Conservation (phyloP, 768 basidiomycete genomes). For the Neoboletus brunneissimus region DNA sequence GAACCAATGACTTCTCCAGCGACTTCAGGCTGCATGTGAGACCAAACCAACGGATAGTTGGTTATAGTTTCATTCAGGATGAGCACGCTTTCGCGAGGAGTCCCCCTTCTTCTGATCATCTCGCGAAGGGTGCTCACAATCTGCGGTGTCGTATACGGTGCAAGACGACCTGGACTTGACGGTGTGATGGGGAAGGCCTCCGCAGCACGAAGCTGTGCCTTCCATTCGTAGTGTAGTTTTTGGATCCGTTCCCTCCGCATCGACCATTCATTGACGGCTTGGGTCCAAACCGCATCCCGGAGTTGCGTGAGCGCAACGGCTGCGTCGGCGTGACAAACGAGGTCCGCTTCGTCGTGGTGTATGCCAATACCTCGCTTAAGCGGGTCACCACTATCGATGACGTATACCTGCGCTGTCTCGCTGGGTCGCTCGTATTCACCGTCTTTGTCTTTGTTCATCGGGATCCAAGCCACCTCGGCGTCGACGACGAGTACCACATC, state of each 20-base stretch:
- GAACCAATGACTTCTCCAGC: constrained; percentile 53
- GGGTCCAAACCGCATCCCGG: constrained; percentile 18
- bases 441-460: constrained; percentile 39
- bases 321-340: constrained; percentile 57
- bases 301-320: constrained; percentile 52
- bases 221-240: constrained; percentile 27
- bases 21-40: constrained; percentile 51
- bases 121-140: constrained; percentile 48
- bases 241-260: constrained; percentile 17
- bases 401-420: constrained; percentile 48
- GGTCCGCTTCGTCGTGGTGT: constrained; percentile 52
- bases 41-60: constrained; percentile 53
- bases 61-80: constrained; percentile 65
- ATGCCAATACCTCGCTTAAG: constrained; percentile 49
- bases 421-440: constrained; percentile 35
- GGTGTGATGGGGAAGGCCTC: constrained; percentile 29
- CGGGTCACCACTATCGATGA: constrained; percentile 62
- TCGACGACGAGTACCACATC: constrained; percentile 69
- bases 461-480: constrained; percentile 64
- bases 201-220: constrained; percentile 24
- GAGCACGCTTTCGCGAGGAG: constrained; percentile 42
- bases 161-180: constrained; percentile 15
- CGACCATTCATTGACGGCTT: constrained; percentile 8
- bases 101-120: constrained; percentile 31
- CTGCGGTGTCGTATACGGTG: constrained; percentile 41